Evolutionary conservation across 148 eudicot genomes (phyloP).

Genomic region (Mesembryanthemum crystallinum): DNA sequence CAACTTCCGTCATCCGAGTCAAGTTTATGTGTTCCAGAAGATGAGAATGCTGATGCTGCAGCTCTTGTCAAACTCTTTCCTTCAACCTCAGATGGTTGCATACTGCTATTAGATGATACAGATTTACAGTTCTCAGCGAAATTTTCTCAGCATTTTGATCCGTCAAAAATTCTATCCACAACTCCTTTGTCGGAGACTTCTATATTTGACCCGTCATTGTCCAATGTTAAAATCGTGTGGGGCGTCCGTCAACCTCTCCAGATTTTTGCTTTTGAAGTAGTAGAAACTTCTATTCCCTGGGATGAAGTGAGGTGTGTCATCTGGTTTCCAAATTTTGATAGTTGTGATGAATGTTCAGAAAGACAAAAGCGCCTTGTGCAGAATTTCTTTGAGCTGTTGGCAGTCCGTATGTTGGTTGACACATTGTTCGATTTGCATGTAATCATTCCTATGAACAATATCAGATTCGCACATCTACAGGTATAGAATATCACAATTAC

Average conservation of each 20-base stretch:
- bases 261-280: conserved; percentile 38
- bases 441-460: conserved; percentile 70
- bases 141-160: conserved; percentile 46
- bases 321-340: conserved; percentile 64
- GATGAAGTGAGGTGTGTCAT: conserved; percentile 52
- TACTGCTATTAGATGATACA: conserved; percentile 64
- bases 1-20: conserved; percentile 29
- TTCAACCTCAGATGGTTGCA: conserved; percentile 33
- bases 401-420: conserved; percentile 54
- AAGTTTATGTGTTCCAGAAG: conserved; percentile 52
- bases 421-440: conserved; percentile 46
- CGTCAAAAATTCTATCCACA: conserved; percentile 58
- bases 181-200: conserved; percentile 41
- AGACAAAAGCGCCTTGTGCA: conserved; percentile 44
- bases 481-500: conserved; percentile 34
- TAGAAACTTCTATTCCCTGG: conserved; percentile 59
- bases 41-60: conserved; percentile 39
- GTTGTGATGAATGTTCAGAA: conserved; percentile 38
- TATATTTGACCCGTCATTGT: conserved; percentile 37
- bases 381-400: conserved; percentile 60
- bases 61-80: conserved; percentile 51
- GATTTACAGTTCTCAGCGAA: conserved; percentile 55
- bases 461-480: conserved; percentile 81
- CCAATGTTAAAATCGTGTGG: conserved; percentile 45
- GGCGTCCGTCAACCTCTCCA: conserved; percentile 45